Evolutionary conservation across 2,329 filamentous ascomycete genomes (phyloP).

Genomic region (Arthrinium puccinioides): DNA sequence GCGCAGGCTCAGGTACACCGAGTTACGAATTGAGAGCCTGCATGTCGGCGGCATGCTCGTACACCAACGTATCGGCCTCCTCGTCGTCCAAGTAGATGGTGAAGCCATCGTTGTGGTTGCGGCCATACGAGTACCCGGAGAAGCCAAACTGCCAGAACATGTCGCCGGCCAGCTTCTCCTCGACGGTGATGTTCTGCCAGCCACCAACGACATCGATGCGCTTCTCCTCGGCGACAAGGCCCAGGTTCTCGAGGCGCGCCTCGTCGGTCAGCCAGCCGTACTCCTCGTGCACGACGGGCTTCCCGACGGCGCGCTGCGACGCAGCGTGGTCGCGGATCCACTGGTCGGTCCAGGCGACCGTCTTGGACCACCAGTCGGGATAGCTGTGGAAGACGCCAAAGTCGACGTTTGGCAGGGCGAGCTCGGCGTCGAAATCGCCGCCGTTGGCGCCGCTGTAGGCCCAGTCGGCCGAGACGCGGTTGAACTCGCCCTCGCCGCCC

Average conservation of each 20-base stretch:
- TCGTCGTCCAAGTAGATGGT: slow-evolving; percentile 47
- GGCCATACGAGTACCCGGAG: slow-evolving; percentile 41
- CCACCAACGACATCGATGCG: slow-evolving; percentile 35
- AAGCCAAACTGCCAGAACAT: slow-evolving; percentile 52
- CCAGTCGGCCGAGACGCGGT: slow-evolving; percentile 33
- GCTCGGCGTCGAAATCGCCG: slow-evolving; percentile 45
- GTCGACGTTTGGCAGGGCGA: slow-evolving; percentile 40
- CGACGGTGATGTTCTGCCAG: slow-evolving; percentile 42
- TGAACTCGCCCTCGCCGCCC: slow-evolving; percentile 53
- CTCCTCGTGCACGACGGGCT: slow-evolving; percentile 49
- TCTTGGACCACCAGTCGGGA: slow-evolving; percentile 49
- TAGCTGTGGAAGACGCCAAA: slow-evolving; percentile 50
- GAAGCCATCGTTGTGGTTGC: slow-evolving; percentile 49
- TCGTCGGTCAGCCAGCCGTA: slow-evolving; percentile 48
- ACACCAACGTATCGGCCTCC: slow-evolving; percentile 35
- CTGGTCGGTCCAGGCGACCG: slow-evolving; percentile 41
- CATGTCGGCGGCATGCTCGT: slow-evolving; percentile 29
- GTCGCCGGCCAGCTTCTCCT: slow-evolving; percentile 38
- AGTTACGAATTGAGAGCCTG: neutral
- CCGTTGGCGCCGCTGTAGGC: slow-evolving; percentile 41
- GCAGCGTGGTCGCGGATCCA: slow-evolving; percentile 48
- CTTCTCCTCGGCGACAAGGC: slow-evolving; percentile 33
- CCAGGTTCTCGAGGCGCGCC: slow-evolving; percentile 36
- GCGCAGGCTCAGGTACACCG: too few relatives aligned
- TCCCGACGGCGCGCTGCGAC: slow-evolving; percentile 31